A percentile compares a stretch with the other conserved stretches of the same genome.
phyloP scores from a whole-genome alignment of 75 land plant genomes.

The Ceratopteris richardii region DNA sequence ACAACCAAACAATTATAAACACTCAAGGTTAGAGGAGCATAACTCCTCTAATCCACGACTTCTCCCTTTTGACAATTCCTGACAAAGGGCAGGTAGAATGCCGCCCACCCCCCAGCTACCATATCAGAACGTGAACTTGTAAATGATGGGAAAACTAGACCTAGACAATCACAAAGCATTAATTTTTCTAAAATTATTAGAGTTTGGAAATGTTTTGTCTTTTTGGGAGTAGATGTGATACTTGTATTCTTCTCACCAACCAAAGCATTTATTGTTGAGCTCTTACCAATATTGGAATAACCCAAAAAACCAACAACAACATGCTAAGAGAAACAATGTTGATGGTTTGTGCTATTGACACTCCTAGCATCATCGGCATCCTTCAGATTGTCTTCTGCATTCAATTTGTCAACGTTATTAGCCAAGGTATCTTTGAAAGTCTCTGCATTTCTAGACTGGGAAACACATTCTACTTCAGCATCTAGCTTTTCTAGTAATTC shows the following conservation, averaged over 20 bases:
- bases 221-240: conserved; percentile 96
- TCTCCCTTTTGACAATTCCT: too few species aligned
- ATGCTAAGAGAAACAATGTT: conserved; percentile 16
- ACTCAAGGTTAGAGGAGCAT: too few species aligned
- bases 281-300: conserved; percentile 98
- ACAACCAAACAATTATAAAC: too few species aligned
- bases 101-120: conserved; percentile 89
- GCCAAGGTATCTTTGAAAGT: conserved; percentile 11
- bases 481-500: conserved; percentile 71
- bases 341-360: conserved; percentile 1
- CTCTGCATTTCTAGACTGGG: conserved; percentile 18
- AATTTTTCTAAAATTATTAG: conserved; percentile 72
- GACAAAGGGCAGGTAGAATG: too few species aligned
- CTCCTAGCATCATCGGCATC: conserved; percentile 2
- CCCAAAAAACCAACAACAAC: conserved; percentile 95
- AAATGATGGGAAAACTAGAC: conserved; percentile 91
- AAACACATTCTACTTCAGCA: conserved; percentile 66
- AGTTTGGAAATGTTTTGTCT: conserved; percentile 97
- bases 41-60: too few species aligned
- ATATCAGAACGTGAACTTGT: conserved; percentile 85
- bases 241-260: conserved; percentile 93
- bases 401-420: conserved; percentile 17
- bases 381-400: conserved; percentile 6
- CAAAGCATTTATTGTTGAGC: conserved; percentile 94
- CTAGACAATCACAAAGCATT: conserved; percentile 96